Evolutionary conservation across 1,284 basidiomycete species (phyloP), one percentile per base, ranked within the genome.

Genomic region (Moesziomyces parantarcticus): DNA sequence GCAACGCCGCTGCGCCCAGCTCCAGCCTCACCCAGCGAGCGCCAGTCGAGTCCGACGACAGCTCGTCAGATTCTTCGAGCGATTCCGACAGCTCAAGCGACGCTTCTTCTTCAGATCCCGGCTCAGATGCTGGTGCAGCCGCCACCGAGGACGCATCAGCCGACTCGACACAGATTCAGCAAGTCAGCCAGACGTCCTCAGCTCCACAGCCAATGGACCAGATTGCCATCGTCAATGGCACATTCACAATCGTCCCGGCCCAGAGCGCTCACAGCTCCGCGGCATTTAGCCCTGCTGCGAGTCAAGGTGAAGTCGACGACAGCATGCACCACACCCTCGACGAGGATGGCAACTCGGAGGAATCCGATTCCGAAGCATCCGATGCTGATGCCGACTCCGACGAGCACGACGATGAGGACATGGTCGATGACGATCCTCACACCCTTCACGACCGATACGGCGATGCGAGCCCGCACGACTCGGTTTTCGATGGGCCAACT

Each of bases 141-240:
- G 43, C n/a, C 20, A 25, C 11, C 5, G 23, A 8, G 21, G 32
- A 54, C 3, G 13, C 41, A 9, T 10, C 20, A 13, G 32, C 14
- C 20, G 18, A 32, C 32, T 21, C 16, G 14, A 22, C 14, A 3
- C 50, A 32, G 40, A 10, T 9, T 9, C 18, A 16, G 23, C 10
- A 25, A 14, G 34, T 7, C n/a, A 26, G 23, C n/a, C 23, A 40
- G 47, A 52, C 46, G 2, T 25, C 23, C 18, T n/a, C 43, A 13
- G 26, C 36, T 13, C 68, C 47, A 2, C 55, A 59, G 42, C 63
- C 64, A 4, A 63, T 63, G 56, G 59, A 62, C 49, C 69, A 72
- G 44, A 62, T 71, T 16, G 61, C 53, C 5, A 65, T 65, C 40
- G 62, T 66, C 39, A 51, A 71, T 14, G 63, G 68, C 16, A 40